Percentiles rank a stretch among this genome's conserved stretches.
Evolutionary conservation across 2,329 filamentous ascomycete species (phyloP).

Genomic region (Curvularia verruculosa): DNA sequence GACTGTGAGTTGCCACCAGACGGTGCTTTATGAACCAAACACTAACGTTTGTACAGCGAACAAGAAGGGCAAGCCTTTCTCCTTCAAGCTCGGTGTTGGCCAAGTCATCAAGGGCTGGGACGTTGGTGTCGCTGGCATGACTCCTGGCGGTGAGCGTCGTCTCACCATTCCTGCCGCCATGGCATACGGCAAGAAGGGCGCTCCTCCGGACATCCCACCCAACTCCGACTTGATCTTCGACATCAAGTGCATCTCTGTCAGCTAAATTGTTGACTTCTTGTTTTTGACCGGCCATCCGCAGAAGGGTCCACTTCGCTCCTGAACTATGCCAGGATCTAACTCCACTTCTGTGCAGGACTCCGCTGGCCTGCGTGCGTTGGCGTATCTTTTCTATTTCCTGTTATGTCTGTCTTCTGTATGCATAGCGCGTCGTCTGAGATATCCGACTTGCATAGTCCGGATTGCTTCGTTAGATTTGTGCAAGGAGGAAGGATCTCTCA

Average conservation of each 20-base stretch:
- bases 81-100: slow-evolving; percentile 90
- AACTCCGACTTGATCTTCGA: slow-evolving; percentile 95
- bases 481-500: slow-evolving; percentile 53
- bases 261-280: slow-evolving; percentile 38
- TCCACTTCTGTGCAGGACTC: slow-evolving; percentile 41
- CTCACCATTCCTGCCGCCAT: slow-evolving; percentile 85
- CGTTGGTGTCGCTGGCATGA: slow-evolving; percentile 90
- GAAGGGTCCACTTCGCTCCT: slow-evolving; percentile 32
- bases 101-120: slow-evolving; percentile 99
- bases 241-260: slow-evolving; percentile 59
- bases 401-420: slow-evolving; percentile 33
- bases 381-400: slow-evolving; percentile 26
- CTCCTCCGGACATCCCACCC: slow-evolving; percentile 80
- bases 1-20: slow-evolving; percentile 68
- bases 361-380: slow-evolving; percentile 25
- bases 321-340: slow-evolving; percentile 29
- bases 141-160: slow-evolving; percentile 89
- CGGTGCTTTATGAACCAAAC: neutral
- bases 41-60: slow-evolving; percentile 69
- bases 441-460: slow-evolving; percentile 51
- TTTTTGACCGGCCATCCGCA: slow-evolving; percentile 17
- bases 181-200: slow-evolving; percentile 82
- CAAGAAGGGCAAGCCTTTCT: slow-evolving; percentile 98
- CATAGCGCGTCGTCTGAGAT: slow-evolving; percentile 48
- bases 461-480: slow-evolving; percentile 37